Conservation (phyloP, 2,329 filamentous ascomycete species). For the Fusarium siculi region DNA sequence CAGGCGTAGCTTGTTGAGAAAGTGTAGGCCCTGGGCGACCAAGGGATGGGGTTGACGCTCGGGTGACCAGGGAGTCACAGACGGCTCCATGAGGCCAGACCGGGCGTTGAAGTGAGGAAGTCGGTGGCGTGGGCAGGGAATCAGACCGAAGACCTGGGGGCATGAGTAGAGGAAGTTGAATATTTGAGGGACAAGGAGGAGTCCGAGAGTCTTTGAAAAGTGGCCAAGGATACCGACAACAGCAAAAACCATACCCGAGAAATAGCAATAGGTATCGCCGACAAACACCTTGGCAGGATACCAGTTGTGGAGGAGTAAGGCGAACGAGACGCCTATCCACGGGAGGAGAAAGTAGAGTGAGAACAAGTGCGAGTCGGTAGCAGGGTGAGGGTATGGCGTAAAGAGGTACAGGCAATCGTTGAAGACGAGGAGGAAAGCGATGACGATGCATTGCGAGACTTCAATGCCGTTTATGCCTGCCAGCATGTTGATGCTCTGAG, state of each 20-base stretch:
- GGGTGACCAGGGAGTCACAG: constrained; percentile 77
- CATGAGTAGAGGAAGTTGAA: constrained; percentile 96
- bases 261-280: constrained; percentile 99
- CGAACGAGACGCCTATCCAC: constrained; percentile 91
- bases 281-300: constrained; percentile 96
- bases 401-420: constrained; percentile 92
- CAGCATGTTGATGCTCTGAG: constrained; percentile 99
- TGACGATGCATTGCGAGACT: constrained; percentile 91
- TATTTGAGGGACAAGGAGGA: constrained; percentile 91
- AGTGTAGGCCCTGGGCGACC: constrained; percentile 71
- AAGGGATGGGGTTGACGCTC: constrained; percentile 74
- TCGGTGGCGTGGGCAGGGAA: constrained; percentile 93
- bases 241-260: constrained; percentile 98
- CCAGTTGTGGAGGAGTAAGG: constrained; percentile 92
- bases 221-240: constrained; percentile 96
- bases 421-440: constrained; percentile 82
- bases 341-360: constrained; percentile 94
- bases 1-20: constrained; percentile 75
- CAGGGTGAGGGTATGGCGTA: constrained; percentile 87
- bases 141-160: constrained; percentile 88
- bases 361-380: constrained; percentile 95
- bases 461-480: constrained; percentile 99
- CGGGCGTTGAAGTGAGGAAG: constrained; percentile 88
- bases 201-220: constrained; percentile 95
- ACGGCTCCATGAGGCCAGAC: constrained; percentile 87